Base-by-base conservation (phyloP, 176 grass and related monocot species). In the Oryza glaberrima region DNA sequence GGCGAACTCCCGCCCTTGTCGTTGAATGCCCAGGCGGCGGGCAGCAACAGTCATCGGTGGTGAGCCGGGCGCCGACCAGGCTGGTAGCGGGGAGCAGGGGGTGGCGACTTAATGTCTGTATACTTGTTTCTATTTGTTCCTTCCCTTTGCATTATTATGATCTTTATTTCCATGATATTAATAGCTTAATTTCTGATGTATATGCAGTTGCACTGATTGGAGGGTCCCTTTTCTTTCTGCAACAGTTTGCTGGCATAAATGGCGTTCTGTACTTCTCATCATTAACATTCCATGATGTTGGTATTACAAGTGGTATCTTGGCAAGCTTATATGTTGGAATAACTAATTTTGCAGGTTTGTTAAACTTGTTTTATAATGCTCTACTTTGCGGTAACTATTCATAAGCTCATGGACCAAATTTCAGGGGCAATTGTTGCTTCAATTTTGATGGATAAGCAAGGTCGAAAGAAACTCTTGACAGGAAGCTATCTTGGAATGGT, bases 241-340 rank as follows among this genome's bases (percentile, higher is more conserved):
- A 99, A 88, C 96, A 99, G 73, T 96, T 99, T 92, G 89, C 96
- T 94, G 96, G 96, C 92, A 96, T 99, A 90, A 99, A 99, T 94
- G 96, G 96, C 51, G 96, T 99, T 88, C 91, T 99, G 73, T 99
- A 99, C 81, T 99, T 99, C 84, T 99, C 93, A 63, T 99, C 96
- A 84, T 91, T 99, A 58, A 99, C 96, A 89, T 99, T 99, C 76
- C 91, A 83, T 87, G 93, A 95, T 92, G 96, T 96, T 82, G 96
- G 96, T 60, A 96, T 99, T 85, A 92, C 90, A 13, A 94, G 88
- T 69, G 68, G 88, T 87, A 88, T 90, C 86, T 91, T 99, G 82
- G 90, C 93, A 38, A 96, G 91, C 78, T 94, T 99, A 82, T 92
- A 92, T 91, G 96, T 99, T 65, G 96, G 96, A 64, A 90, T 99